Percentiles rank a stretch among this genome's conserved stretches.
These are phyloP conservation scores for Pseudogymnoascus sp. DNA, from an alignment of 2,329 filamentous ascomycete genomes.

Conservation along the genomic window DNA sequence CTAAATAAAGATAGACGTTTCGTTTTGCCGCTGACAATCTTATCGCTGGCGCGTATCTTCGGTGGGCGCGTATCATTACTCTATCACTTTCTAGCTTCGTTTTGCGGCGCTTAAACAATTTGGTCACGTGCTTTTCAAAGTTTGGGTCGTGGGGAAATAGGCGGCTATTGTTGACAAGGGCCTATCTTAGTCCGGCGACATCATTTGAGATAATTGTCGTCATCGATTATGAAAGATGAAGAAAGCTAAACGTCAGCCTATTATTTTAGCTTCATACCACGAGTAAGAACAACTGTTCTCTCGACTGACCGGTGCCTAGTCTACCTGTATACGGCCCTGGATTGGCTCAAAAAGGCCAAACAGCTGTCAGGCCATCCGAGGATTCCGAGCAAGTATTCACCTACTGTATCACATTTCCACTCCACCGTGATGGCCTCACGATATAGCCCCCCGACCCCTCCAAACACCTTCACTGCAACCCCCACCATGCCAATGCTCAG, in stretches of 20 bases:
- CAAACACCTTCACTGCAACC: neutral
- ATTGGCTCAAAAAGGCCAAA: neutral
- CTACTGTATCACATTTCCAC: neutral
- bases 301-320: neutral
- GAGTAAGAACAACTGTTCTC: neutral
- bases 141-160: neutral
- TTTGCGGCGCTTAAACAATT: neutral
- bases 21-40: neutral
- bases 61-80: neutral
- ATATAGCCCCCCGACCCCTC: neutral
- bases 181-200: neutral
- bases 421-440: neutral
- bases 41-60: conserved; percentile 1
- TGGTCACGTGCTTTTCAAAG: neutral
- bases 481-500: neutral
- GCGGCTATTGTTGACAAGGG: neutral
- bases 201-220: neutral
- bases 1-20: neutral
- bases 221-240: neutral
- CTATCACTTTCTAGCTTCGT: neutral
- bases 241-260: neutral
- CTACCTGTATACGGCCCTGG: neutral
- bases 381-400: neutral
- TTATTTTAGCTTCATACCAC: neutral
- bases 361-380: neutral